Evolutionary conservation across 2,329 filamentous ascomycete species (phyloP).

Genomic region (Fusarium mexicanum): DNA sequence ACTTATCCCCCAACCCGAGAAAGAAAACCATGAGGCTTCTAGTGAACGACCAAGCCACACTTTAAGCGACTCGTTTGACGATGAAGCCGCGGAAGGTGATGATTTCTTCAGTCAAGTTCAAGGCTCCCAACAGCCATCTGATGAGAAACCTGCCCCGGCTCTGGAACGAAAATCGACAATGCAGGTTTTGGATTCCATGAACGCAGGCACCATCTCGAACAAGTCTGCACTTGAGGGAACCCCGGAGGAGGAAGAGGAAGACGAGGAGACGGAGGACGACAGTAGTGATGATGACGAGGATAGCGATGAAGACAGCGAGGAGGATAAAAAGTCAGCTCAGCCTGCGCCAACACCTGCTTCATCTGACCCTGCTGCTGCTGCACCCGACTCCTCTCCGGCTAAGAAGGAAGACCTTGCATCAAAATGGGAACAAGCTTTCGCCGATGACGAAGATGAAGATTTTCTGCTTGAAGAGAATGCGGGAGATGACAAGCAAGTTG

Average conservation of each 20-base stretch:
- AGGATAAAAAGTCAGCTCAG: constrained; percentile 29
- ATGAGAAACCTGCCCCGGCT: constrained; percentile 25
- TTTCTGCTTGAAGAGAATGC: constrained; percentile 68
- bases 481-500: constrained; percentile 58
- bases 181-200: constrained; percentile 68
- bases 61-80: constrained; percentile 51
- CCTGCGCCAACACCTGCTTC: constrained; percentile 7
- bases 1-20: constrained; percentile 58
- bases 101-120: constrained; percentile 71
- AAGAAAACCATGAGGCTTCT: neutral
- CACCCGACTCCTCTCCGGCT: constrained; percentile 40
- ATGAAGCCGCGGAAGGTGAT: constrained; percentile 62
- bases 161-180: constrained; percentile 76
- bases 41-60: constrained; percentile 34
- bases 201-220: constrained; percentile 46
- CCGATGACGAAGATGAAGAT: constrained; percentile 75
- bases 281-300: neutral
- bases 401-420: constrained; percentile 74
- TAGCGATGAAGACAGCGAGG: neutral
- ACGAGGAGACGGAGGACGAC: neutral
- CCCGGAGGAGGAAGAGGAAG: constrained; percentile 37
- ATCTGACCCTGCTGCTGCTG: constrained; percentile 36
- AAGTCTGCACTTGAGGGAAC: constrained; percentile 48
- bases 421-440: constrained; percentile 86
- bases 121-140: constrained; percentile 37